Percentiles rank a stretch among this genome's conserved stretches.
Conservation (phyloP, 2,329 filamentous ascomycete species). For the Fusarium compactum region DNA sequence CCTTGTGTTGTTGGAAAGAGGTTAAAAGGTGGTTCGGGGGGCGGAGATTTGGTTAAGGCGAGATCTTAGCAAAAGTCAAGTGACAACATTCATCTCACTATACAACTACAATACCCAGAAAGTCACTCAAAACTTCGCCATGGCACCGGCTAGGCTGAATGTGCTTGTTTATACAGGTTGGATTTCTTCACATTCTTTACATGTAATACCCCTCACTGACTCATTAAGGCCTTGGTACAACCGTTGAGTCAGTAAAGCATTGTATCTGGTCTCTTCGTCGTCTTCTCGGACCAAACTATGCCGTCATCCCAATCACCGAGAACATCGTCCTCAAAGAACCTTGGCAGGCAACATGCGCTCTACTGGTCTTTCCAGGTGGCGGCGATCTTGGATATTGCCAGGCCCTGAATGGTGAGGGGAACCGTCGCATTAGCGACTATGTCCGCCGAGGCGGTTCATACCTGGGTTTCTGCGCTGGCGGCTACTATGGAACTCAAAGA, state of each 20-base stretch:
- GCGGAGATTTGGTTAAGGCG: conserved; percentile 40
- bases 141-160: conserved; percentile 82
- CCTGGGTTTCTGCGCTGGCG: conserved; percentile 93
- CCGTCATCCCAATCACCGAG: conserved; percentile 86
- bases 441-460: conserved; percentile 88
- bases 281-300: conserved; percentile 90
- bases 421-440: conserved; percentile 84
- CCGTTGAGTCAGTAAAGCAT: conserved; percentile 88
- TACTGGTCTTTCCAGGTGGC: conserved; percentile 92
- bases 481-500: conserved; percentile 83
- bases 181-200: neutral
- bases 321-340: conserved; percentile 88
- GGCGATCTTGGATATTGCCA: conserved; percentile 94
- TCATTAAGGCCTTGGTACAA: conserved; percentile 80
- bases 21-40: conserved; percentile 42
- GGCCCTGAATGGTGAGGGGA: conserved; percentile 87
- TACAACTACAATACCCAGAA: neutral
- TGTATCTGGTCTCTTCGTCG: conserved; percentile 88
- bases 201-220: conserved; percentile 7
- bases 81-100: conserved; percentile 24
- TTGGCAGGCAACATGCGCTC: conserved; percentile 86
- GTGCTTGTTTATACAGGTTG: conserved; percentile 92
- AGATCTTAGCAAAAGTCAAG: conserved; percentile 41
- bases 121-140: no score
- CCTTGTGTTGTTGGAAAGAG: conserved; percentile 17